phyloP scores from a whole-genome alignment of 2,329 filamentous ascomycete species.

The Dichotomopilus funicola region DNA sequence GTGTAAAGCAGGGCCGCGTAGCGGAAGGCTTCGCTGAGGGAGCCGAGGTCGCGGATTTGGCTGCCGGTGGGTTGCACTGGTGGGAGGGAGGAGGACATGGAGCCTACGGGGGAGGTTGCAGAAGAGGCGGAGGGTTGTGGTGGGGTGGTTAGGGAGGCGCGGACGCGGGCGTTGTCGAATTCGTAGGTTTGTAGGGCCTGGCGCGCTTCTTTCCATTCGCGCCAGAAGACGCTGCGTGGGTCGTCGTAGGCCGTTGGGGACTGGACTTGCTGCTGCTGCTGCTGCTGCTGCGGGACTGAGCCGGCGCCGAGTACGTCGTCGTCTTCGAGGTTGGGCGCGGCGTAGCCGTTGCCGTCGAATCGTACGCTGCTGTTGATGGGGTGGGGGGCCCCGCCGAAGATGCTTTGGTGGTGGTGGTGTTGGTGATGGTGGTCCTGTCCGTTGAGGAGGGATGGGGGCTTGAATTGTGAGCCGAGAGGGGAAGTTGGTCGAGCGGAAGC shows the following conservation, averaged over 20 bases:
- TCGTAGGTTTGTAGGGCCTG: slow-evolving; percentile 74
- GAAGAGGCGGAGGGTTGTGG: slow-evolving; percentile 5
- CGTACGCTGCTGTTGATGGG: slow-evolving; percentile 35
- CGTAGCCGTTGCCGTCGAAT: slow-evolving; percentile 63
- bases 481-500: slow-evolving; percentile 24
- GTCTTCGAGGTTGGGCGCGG: slow-evolving; percentile 44
- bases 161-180: slow-evolving; percentile 53
- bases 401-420: slow-evolving; percentile 16
- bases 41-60: slow-evolving; percentile 67
- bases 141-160: slow-evolving; percentile 36
- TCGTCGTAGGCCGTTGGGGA: slow-evolving; percentile 49
- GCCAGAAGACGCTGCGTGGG: slow-evolving; percentile 65
- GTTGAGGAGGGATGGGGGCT: slow-evolving; percentile 25
- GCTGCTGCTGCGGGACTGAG: slow-evolving; percentile 19
- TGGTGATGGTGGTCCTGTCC: slow-evolving; percentile 21
- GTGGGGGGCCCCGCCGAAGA: slow-evolving; percentile 40
- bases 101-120: not conserved
- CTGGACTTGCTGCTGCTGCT: slow-evolving; percentile 21
- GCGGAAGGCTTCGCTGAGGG: slow-evolving; percentile 85
- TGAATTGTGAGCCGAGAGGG: slow-evolving; percentile 38
- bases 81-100: slow-evolving; percentile 5
- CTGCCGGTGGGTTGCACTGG: slow-evolving; percentile 41
- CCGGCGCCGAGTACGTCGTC: slow-evolving; percentile 44
- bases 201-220: slow-evolving; percentile 77
- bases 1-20: slow-evolving; percentile 85